Conservation (phyloP, 139 green algal genomes). For the Edaphochlamys debaryana region DNA sequence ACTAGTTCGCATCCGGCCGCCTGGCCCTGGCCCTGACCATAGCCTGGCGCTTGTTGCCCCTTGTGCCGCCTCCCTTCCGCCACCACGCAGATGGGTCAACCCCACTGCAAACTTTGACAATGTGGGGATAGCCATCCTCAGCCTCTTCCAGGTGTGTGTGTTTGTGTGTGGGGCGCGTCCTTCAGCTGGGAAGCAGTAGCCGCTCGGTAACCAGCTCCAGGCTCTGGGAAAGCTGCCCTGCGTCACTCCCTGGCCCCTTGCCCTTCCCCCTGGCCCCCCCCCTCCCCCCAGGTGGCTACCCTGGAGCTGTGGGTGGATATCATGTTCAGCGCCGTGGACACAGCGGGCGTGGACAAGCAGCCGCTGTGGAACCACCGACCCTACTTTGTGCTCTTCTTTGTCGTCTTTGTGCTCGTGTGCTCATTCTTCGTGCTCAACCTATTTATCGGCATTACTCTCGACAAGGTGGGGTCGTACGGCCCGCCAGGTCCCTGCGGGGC, state of each 20-base stretch:
- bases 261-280: too few relatives aligned
- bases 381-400: constrained; percentile 64
- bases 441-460: constrained; percentile 41
- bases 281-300: too few relatives aligned
- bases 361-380: constrained; percentile 63
- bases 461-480: constrained; percentile 42
- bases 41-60: too few relatives aligned
- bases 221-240: too few relatives aligned
- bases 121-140: constrained; percentile 63
- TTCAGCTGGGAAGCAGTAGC: too few relatives aligned
- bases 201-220: too few relatives aligned
- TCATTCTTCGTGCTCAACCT: constrained; percentile 53
- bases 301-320: constrained; percentile 61
- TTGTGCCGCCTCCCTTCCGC: too few relatives aligned
- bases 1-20: too few relatives aligned
- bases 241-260: too few relatives aligned
- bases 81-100: constrained; percentile 46
- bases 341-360: constrained; percentile 60
- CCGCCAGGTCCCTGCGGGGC: not conserved
- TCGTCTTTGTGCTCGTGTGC: constrained; percentile 65
- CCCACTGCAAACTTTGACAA: constrained; percentile 75
- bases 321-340: constrained; percentile 64
- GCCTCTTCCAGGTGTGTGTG: constrained; percentile 73
- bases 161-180: too few relatives aligned
- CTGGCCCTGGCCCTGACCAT: too few relatives aligned